These are phyloP conservation scores for Aspergillus fructus DNA, from an alignment of 2,329 filamentous ascomycete species.

Conservation along the genomic window DNA sequence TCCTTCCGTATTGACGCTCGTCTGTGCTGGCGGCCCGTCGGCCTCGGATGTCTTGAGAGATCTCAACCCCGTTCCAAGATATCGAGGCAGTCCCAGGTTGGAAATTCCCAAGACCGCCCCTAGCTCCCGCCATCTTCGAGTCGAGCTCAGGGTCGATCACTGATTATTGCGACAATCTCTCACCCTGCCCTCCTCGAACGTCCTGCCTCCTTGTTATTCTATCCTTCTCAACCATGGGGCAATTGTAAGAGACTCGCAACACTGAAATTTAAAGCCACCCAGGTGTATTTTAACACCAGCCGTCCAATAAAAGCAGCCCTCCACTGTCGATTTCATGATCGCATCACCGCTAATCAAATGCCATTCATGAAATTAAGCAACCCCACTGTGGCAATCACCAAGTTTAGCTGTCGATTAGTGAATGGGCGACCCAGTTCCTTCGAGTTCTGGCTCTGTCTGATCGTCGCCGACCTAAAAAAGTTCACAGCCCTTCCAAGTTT, in stretches of 20 bases:
- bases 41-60: no score
- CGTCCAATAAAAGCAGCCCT: background rate
- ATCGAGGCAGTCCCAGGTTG: background rate
- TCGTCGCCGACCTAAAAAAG: background rate
- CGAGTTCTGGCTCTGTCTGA: background rate
- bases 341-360: slow-evolving; percentile 1
- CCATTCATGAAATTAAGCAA: background rate
- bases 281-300: background rate
- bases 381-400: background rate
- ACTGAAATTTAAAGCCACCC: background rate
- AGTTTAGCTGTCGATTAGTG: background rate
- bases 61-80: no score
- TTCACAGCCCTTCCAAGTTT: background rate
- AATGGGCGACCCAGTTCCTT: background rate
- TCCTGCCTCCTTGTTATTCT: background rate
- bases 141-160: background rate
- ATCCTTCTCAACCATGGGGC: background rate
- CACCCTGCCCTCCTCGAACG: background rate
- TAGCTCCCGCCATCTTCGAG: background rate
- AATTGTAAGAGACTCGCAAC: background rate
- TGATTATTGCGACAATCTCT: background rate
- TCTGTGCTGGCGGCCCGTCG: no score
- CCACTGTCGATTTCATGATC: background rate
- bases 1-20: background rate
- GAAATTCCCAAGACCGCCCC: background rate